Evolutionary conservation across 2,329 filamentous ascomycete genomes (phyloP), one percentile per base, ranked within the genome.

Genomic region (Cercospora zeina): DNA sequence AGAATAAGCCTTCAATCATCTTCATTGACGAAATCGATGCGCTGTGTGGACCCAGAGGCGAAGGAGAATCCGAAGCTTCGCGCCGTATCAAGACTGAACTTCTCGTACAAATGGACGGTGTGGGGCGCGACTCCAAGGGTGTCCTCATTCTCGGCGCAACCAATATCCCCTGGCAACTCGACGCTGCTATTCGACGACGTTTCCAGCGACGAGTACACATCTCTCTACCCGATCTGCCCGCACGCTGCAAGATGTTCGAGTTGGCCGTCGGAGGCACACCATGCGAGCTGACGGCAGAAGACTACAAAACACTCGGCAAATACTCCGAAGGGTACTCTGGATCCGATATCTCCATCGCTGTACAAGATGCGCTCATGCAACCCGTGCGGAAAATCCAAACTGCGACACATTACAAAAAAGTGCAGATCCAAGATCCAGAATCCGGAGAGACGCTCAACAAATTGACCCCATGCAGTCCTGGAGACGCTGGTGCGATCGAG

Each of bases 1-100:
- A 99, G 76, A 97, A 97, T 78, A 96, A 95, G 72, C 95, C 95
- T 0, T 95, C 93, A 1, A 97, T 99, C 74, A 97, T 97, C 77
- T 97, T 97, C 79, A 97, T 97, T 73, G 93, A 97, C 76, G 93
- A 97, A 78, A 92, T 97, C 66, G 95, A 99, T 76, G 95, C 95
- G 4, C 87, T 99, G 1, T 97, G 95, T 74, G 95, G 95, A 0
- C 93, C 93, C 8, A 87, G 95, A 72, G 87, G 87, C 53, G 95
- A 99, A 82, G 95, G 95, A 75, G 96, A 99, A 80, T 97, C 93
- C 1, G 95, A 99, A 81, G 95, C 96, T 1, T 97, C 93, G 57
- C 86, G 95, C 64, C 89, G 95, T 75, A 99, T 99, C 83, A 99
- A 99, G 80, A 99, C 95, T 0, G 95, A 99, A 77, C 87, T 99